Conservation (phyloP, 805 yeast genomes). For the Wickerhamiella allomyrinae region DNA sequence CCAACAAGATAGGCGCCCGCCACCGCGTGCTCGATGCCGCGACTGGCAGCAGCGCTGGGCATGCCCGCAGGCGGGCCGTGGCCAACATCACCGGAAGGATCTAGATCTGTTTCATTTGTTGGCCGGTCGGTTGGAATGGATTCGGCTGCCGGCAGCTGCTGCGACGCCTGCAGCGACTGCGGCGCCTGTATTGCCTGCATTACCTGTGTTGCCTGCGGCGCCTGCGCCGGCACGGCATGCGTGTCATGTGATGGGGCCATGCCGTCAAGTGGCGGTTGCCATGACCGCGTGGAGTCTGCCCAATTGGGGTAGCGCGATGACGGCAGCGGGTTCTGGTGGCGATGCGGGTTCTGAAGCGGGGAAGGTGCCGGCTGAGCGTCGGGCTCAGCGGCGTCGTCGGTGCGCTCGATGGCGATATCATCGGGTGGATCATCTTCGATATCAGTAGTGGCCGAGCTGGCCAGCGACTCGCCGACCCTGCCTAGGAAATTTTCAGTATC, state of each 20-base stretch:
- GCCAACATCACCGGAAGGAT: background rate
- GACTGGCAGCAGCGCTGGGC: background rate
- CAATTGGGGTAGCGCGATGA: background rate
- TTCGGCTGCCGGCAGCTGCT: no score
- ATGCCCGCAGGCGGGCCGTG: background rate
- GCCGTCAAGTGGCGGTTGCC: no score
- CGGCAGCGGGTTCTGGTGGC: background rate
- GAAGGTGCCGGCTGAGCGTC: background rate
- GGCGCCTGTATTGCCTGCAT: background rate
- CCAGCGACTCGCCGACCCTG: constrained; percentile 9
- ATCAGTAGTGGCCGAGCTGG: constrained; percentile 1
- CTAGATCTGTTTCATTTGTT: background rate
- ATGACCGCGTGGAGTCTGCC: background rate
- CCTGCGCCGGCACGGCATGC: background rate
- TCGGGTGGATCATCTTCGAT: constrained; percentile 19
- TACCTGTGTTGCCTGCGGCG: background rate
- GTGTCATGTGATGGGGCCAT: background rate
- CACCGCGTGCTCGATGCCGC: constrained; percentile 8
- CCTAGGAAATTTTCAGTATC: constrained; percentile 18
- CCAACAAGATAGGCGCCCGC: constrained; percentile 10
- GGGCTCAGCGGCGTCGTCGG: background rate
- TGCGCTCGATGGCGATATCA: constrained; percentile 20
- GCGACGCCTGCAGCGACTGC: background rate
- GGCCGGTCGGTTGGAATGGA: no score
- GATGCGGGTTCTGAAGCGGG: background rate